Conservation (phyloP, 305 asterid species). For the Solanum hybrid region DNA sequence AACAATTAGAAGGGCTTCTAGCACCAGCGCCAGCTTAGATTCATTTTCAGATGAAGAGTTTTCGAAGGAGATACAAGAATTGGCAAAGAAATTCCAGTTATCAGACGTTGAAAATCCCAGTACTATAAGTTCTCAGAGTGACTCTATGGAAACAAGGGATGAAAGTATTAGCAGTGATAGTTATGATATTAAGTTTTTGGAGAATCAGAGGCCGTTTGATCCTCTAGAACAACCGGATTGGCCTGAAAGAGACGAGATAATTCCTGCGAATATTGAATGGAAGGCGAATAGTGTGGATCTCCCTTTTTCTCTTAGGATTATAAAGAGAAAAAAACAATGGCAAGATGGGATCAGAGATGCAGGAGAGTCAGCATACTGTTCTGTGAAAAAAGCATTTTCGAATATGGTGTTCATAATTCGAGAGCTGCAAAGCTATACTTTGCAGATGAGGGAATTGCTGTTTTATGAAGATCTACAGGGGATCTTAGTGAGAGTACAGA, state of each 20-base stretch:
- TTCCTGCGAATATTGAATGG: slow-evolving; percentile 57
- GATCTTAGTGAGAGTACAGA: slow-evolving; percentile 63
- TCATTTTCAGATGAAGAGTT: slow-evolving; percentile 81
- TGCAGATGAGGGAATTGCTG: slow-evolving; percentile 68
- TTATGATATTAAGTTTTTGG: slow-evolving; percentile 18
- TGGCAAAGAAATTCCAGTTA: slow-evolving; percentile 29
- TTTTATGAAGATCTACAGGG: slow-evolving; percentile 75
- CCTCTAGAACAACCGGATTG: slow-evolving; percentile 42
- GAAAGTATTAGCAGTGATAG: not conserved
- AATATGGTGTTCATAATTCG: slow-evolving; percentile 92
- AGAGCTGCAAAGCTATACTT: slow-evolving; percentile 68
- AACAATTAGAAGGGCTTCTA: slow-evolving; percentile 28
- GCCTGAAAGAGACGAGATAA: slow-evolving; percentile 40
- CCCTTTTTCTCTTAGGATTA: slow-evolving; percentile 72
- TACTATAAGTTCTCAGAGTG: not conserved
- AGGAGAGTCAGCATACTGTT: slow-evolving; percentile 65
- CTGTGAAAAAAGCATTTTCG: slow-evolving; percentile 81
- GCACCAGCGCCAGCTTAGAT: slow-evolving; percentile 34
- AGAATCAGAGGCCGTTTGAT: slow-evolving; percentile 26
- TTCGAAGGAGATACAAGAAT: slow-evolving; percentile 45
- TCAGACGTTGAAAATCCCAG: not conserved
- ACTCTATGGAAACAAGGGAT: not conserved
- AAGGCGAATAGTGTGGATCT: slow-evolving; percentile 63
- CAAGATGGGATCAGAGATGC: slow-evolving; percentile 48
- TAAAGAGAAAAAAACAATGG: slow-evolving; percentile 75